phyloP scores from a whole-genome alignment of 306 rosid species.

The Vigna mungo region DNA sequence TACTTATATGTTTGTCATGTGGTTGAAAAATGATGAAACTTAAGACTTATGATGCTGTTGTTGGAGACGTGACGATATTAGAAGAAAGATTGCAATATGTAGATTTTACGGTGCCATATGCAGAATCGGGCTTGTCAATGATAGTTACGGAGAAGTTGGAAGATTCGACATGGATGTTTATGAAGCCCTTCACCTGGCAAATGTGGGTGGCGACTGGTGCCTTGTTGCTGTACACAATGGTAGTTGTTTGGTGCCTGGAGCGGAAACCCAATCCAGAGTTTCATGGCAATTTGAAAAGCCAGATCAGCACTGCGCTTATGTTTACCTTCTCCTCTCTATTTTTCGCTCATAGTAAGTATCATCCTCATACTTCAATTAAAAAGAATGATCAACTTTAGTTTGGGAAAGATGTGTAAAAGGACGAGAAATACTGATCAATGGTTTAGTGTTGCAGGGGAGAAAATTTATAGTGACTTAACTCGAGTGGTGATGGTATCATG shows the following conservation, averaged over 20 bases:
- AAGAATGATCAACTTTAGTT: not conserved
- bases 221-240: conserved; percentile 64
- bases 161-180: conserved; percentile 64
- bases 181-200: conserved; percentile 73
- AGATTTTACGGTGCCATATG: conserved; percentile 73
- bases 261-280: conserved; percentile 58
- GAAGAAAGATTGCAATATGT: conserved; percentile 57
- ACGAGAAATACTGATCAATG: not conserved
- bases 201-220: conserved; percentile 59
- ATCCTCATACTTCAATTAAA: conserved; percentile 25
- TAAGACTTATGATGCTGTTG: conserved; percentile 65
- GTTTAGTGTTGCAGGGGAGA: conserved; percentile 57
- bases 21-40: conserved; percentile 37
- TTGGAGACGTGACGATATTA: conserved; percentile 70
- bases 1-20: conserved; percentile 26
- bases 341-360: conserved; percentile 77
- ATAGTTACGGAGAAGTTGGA: conserved; percentile 52
- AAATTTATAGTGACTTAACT: conserved; percentile 53
- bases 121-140: conserved; percentile 73
- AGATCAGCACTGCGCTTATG: conserved; percentile 64
- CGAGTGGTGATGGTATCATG: conserved; percentile 61
- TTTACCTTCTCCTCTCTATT: conserved; percentile 77
- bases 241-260: conserved; percentile 69
- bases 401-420: no score
- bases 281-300: conserved; percentile 59